Conservation (phyloP, 2,329 filamentous ascomycete genomes). For the Calonectria pseudoreteaudii region DNA sequence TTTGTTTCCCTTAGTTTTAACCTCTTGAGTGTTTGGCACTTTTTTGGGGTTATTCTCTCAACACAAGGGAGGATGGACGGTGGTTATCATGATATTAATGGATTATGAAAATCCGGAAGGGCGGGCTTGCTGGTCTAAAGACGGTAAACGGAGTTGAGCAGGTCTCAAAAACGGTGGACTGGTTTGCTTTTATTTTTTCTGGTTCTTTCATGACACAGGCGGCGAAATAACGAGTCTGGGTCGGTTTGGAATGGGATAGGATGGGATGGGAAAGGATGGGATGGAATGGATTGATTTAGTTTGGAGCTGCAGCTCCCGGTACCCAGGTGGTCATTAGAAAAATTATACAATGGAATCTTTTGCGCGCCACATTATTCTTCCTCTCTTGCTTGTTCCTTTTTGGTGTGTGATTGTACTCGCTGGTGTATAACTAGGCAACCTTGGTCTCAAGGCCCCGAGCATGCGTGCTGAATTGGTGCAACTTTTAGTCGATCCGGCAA, state of each 20-base stretch:
- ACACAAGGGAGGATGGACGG: conserved; percentile 11
- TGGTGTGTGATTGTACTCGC: background rate
- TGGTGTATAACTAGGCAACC: no score
- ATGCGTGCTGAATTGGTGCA: background rate
- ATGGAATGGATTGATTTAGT: conserved; percentile 8
- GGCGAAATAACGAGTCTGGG: conserved; percentile 5
- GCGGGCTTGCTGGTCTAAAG: conserved; percentile 12
- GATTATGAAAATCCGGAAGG: conserved; percentile 12
- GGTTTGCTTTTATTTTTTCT: conserved; percentile 8
- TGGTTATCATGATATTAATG: conserved; percentile 25
- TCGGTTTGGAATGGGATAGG: background rate
- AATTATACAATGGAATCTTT: conserved; percentile 17
- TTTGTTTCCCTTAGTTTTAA: conserved; percentile 4
- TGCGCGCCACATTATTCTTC: background rate
- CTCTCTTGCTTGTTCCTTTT: no score
- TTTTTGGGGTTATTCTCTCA: conserved; percentile 3
- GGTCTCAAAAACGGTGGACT: conserved; percentile 11
- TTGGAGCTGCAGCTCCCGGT: conserved; percentile 17
- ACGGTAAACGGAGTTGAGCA: conserved; percentile 17
- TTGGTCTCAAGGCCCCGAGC: background rate
- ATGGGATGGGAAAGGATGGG: background rate
- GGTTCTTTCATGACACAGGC: conserved; percentile 5
- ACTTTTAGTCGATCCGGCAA: background rate
- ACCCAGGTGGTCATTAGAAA: conserved; percentile 15
- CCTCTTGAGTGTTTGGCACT: conserved; percentile 13